Evolutionary conservation across 2,329 filamentous ascomycete species (phyloP), one percentile per base, ranked within the genome.

Genomic region (Fusarium dlaminii): DNA sequence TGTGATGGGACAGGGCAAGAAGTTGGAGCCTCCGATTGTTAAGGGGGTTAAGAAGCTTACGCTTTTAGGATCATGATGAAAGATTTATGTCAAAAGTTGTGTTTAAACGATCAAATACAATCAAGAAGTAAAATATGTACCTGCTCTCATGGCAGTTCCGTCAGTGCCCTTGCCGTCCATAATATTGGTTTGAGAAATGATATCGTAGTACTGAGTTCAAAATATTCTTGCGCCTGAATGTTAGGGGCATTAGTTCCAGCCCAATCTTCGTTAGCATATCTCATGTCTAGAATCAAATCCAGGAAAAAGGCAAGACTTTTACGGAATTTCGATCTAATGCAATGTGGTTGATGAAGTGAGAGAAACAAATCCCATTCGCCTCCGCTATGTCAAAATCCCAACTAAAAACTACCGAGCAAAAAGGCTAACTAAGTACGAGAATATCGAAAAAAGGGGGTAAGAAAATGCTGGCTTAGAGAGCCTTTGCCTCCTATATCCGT

Each of bases 1-100:
- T 70, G 79, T 88, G 52, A 81, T 86, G 67, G 86, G 83, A 13
- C 82, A 80, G 73, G 83, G 82, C 74, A 83, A 84, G 77, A 84
- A 80, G 74, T 82, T 86, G 75, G 83, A 86, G 63, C 82, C 87
- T 40, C 88, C 88, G 30, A 80, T 86, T 17, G 83, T 90, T n/a
- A 82, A 81, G 46, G 80, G 79, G 6, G 82, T 90, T 76, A 83
- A 86, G 78, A 88, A 83, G 79, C 74, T 90, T 59, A 84, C 85
- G 20, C 78, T 90, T 29, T 73, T 90, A 43, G 88, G 87, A 11
- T 87, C 79, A 77, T 80, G 55, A 65, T 34, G 30, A 48, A 15
- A 57, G 39, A 56, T 14, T 20, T 63, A 37, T 51, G 40, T 54
- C 46, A 55, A 66, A 63, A 58, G 62, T 45, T 65, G 58, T 42